A percentile compares a stretch with the other conserved stretches of the same genome.
Evolutionary conservation across 2,329 filamentous ascomycete genomes (phyloP).

Genomic region (Arthrobotrys sphaeroides): DNA sequence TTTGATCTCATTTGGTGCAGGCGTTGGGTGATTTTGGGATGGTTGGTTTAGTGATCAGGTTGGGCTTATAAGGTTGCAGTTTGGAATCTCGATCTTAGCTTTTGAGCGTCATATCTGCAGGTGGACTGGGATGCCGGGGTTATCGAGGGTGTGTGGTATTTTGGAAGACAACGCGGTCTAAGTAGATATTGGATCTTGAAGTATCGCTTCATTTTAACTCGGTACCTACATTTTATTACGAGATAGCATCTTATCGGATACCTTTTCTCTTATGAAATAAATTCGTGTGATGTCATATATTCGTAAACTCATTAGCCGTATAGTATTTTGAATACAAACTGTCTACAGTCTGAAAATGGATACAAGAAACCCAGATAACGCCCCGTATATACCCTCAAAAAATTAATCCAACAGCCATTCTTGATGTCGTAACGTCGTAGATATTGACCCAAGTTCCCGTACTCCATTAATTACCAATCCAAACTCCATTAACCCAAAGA

Average conservation of each 20-base stretch:
- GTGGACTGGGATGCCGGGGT: background rate
- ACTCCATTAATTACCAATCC: background rate
- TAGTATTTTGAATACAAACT: background rate
- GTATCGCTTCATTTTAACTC: too few relatives aligned
- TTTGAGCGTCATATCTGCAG: too few relatives aligned
- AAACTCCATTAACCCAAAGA: slow-evolving; percentile 11
- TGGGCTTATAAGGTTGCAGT: background rate
- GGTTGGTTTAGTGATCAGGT: slow-evolving; percentile 12
- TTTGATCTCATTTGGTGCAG: too few relatives aligned
- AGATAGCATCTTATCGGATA: too few relatives aligned
- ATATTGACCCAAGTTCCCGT: background rate
- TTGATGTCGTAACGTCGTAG: background rate
- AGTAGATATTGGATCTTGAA: too few relatives aligned
- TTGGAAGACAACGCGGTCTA: background rate
- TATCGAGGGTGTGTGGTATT: background rate
- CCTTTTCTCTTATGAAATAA: too few relatives aligned
- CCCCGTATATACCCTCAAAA: background rate
- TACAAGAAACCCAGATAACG: background rate
- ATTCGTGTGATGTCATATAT: background rate
- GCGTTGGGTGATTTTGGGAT: background rate
- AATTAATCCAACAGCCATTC: background rate
- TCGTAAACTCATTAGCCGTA: slow-evolving; percentile 2
- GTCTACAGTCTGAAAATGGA: background rate
- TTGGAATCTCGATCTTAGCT: background rate
- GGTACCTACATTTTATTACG: too few relatives aligned